phyloP scores from a whole-genome alignment of 1,139 yeast genomes.

The Casaregolazyma suthepensis region DNA sequence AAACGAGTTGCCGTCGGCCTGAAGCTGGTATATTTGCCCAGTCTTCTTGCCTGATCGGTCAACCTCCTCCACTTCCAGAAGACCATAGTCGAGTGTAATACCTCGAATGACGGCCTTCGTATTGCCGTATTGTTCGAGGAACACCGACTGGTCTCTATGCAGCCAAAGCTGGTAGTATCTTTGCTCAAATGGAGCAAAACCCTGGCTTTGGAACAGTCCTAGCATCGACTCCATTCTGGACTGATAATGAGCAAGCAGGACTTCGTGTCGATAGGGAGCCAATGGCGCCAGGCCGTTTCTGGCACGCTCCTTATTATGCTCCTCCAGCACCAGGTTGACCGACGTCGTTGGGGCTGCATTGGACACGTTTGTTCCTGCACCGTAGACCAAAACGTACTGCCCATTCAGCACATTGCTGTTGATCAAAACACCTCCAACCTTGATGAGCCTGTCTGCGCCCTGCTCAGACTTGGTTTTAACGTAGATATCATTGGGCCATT shows the following conservation, averaged over 20 bases:
- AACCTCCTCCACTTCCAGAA: slow-evolving; percentile 68
- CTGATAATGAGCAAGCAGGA: slow-evolving; percentile 63
- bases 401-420: slow-evolving; percentile 61
- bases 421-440: slow-evolving; percentile 79
- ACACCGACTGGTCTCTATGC: slow-evolving; percentile 64
- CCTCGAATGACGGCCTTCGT: slow-evolving; percentile 66
- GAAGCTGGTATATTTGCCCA: slow-evolving; percentile 59
- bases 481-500: slow-evolving; percentile 97
- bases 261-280: slow-evolving; percentile 50
- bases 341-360: slow-evolving; percentile 93
- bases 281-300: slow-evolving; percentile 39
- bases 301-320: slow-evolving; percentile 45
- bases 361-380: slow-evolving; percentile 80
- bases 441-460: slow-evolving; percentile 48
- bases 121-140: slow-evolving; percentile 41
- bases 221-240: slow-evolving; percentile 59
- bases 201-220: slow-evolving; percentile 51
- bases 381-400: slow-evolving; percentile 59
- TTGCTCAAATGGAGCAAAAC: slow-evolving; percentile 64
- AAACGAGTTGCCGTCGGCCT: slow-evolving; percentile 96
- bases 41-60: slow-evolving; percentile 39
- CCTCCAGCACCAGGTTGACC: slow-evolving; percentile 58
- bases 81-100: slow-evolving; percentile 77
- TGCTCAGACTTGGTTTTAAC: slow-evolving; percentile 46
- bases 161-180: slow-evolving; percentile 82